These are phyloP conservation scores for Parvularia atlantis DNA, from an alignment of 78 protist genomes.

Conservation along the genomic window DNA sequence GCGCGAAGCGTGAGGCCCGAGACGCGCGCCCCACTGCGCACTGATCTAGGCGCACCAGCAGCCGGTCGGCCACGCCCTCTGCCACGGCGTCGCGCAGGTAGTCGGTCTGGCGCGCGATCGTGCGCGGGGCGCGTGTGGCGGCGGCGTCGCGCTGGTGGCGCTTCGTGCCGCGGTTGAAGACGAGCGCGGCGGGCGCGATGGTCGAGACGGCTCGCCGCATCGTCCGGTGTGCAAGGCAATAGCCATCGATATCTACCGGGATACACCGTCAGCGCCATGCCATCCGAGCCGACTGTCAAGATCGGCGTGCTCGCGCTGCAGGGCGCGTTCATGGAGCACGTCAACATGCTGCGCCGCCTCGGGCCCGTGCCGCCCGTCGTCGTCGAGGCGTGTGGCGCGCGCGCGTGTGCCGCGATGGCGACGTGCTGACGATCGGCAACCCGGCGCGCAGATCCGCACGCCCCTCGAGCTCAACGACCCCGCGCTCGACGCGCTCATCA, in stretches of 20 bases:
- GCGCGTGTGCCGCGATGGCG: no score
- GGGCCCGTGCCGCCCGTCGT: neutral
- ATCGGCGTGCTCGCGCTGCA: constrained; percentile 42
- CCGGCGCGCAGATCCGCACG: no score
- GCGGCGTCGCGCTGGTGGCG: constrained; percentile 16
- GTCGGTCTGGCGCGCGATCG: neutral
- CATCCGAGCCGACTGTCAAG: neutral
- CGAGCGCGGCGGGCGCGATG: no score
- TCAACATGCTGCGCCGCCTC: no score
- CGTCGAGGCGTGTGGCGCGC: no score
- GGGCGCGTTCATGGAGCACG: constrained; percentile 46
- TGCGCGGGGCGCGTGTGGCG: neutral
- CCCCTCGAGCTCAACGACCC: no score
- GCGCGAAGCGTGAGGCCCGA: neutral
- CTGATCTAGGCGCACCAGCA: neutral
- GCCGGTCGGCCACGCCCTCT: neutral
- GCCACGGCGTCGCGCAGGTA: constrained; percentile 9
- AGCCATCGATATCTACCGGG: no score
- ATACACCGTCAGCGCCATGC: no score
- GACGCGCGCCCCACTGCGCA: neutral
- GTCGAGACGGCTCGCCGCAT: no score
- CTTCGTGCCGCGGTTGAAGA: constrained; percentile 13
- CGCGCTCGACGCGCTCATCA: no score
- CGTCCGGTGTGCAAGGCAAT: no score
- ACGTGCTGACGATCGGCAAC: no score